phyloP scores from a whole-genome alignment of 495 filamentous ascomycete species.

The Xylaria venustula region DNA sequence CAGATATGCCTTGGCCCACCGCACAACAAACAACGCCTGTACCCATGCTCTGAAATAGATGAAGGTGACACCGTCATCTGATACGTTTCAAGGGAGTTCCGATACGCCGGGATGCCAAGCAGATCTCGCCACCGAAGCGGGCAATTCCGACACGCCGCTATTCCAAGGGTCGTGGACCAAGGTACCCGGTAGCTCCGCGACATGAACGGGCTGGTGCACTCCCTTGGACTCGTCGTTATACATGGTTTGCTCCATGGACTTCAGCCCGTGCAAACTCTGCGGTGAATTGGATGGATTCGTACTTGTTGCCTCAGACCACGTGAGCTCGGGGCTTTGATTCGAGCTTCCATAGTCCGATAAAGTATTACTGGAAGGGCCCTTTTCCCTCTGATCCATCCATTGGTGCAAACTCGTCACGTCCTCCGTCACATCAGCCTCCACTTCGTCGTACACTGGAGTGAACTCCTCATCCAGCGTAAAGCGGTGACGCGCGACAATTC shows the following conservation, averaged over 20 bases:
- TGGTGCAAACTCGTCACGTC: constrained; percentile 3
- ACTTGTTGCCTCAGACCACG: constrained; percentile 5
- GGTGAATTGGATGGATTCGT: background rate
- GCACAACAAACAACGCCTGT: background rate
- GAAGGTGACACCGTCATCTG: background rate
- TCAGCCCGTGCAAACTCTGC: background rate
- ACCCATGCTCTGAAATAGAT: background rate
- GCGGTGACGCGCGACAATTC: constrained; percentile 8
- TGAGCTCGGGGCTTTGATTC: background rate
- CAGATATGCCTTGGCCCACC: background rate
- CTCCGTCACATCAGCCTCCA: background rate
- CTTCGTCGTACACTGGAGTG: constrained; percentile 1
- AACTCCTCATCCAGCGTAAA: constrained; percentile 9
- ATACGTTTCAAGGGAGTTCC: constrained; percentile 2
- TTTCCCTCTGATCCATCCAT: constrained; percentile 4
- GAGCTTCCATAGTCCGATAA: background rate
- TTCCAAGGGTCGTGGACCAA: constrained; percentile 12
- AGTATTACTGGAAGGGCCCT: background rate
- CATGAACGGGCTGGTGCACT: background rate
- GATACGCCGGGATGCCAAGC: background rate
- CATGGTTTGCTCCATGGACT: constrained; percentile 4
- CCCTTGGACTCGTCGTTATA: constrained; percentile 1
- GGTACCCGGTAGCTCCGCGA: constrained; percentile 10
- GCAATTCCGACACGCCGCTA: constrained; percentile 8
- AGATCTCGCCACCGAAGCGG: background rate